Percentiles rank a stretch among this genome's conserved stretches.
phyloP scores from a whole-genome alignment of 805 yeast species.

The Yarrowia sp. region DNA sequence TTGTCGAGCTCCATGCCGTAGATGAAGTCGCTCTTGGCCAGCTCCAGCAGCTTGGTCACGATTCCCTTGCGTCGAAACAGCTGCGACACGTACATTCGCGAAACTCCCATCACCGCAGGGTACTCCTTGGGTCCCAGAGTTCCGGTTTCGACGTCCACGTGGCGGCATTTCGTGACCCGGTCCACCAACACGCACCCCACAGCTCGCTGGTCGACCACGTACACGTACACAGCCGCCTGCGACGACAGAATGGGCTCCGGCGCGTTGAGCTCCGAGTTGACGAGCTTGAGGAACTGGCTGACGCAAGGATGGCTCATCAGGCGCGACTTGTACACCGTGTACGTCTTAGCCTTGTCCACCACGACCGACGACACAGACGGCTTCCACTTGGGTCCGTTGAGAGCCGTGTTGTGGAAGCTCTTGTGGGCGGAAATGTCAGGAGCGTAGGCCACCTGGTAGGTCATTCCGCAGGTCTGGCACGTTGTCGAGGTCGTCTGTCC shows the following conservation, averaged over 20 bases:
- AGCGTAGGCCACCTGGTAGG: conserved; percentile 3
- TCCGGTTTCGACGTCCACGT: not conserved
- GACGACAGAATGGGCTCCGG: conserved; percentile 1
- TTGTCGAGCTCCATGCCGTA: not conserved
- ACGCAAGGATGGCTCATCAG: conserved; percentile 2
- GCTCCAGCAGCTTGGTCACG: conserved; percentile 7
- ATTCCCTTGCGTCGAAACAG: conserved; percentile 1
- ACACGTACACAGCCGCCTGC: conserved; percentile 12
- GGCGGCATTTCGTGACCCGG: not conserved
- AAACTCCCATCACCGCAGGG: conserved; percentile 18
- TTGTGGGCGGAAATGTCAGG: not conserved
- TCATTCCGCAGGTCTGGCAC: conserved; percentile 15
- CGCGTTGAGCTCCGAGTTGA: conserved; percentile 21
- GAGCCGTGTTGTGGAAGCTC: conserved; percentile 9
- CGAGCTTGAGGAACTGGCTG: conserved; percentile 1
- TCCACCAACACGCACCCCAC: conserved; percentile 24
- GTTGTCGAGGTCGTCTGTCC: conserved; percentile 19
- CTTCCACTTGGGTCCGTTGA: conserved; percentile 22
- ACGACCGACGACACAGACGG: not conserved
- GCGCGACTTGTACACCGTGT: conserved; percentile 13
- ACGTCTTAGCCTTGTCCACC: not conserved
- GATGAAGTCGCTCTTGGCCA: conserved; percentile 10
- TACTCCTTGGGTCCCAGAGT: conserved; percentile 4
- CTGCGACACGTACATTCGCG: conserved; percentile 25
- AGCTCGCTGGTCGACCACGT: conserved; percentile 14